Evolutionary conservation across 495 filamentous ascomycete species (phyloP).

Genomic region (Rostrohypoxylon terebratum): DNA sequence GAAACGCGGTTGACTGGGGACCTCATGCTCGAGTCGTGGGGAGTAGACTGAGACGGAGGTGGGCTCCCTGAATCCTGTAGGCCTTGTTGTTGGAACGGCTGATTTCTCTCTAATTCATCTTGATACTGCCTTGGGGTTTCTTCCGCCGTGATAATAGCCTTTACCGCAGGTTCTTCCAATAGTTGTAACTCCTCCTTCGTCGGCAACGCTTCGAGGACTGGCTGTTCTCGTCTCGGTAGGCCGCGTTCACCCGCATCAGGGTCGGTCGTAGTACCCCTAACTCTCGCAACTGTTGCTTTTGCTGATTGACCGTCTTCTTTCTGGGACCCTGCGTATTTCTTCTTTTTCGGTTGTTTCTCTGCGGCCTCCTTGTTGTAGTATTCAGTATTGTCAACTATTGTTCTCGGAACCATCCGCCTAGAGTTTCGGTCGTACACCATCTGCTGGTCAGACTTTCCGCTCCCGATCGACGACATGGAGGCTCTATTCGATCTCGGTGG

Average conservation of each 20-base stretch:
- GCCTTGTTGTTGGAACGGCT: slow-evolving; percentile 15
- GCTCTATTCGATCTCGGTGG: slow-evolving; percentile 39
- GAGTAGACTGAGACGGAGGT: neutral
- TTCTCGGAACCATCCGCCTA: slow-evolving; percentile 62
- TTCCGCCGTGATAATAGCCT: slow-evolving; percentile 39
- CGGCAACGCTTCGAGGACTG: slow-evolving; percentile 18
- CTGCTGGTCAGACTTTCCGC: slow-evolving; percentile 48
- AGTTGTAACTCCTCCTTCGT: slow-evolving; percentile 20
- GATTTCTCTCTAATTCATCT: neutral
- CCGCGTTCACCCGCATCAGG: slow-evolving; percentile 50
- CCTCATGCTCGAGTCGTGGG: neutral
- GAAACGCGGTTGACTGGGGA: slow-evolving; percentile 23
- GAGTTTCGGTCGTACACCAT: slow-evolving; percentile 70
- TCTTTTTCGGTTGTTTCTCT: slow-evolving; percentile 64
- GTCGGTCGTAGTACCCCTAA: slow-evolving; percentile 50
- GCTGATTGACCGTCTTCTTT: slow-evolving; percentile 51
- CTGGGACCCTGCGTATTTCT: slow-evolving; percentile 57
- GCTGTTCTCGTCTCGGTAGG: slow-evolving; percentile 31
- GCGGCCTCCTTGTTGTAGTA: slow-evolving; percentile 59
- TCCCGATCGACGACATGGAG: slow-evolving; percentile 38
- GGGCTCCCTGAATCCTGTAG: slow-evolving; percentile 18
- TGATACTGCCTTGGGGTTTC: slow-evolving; percentile 13
- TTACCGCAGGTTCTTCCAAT: slow-evolving; percentile 28
- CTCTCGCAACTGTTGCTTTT: slow-evolving; percentile 52
- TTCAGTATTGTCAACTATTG: slow-evolving; percentile 52